phyloP scores from a whole-genome alignment of 179 eudicot species.

The Heliamphora pulchella region DNA sequence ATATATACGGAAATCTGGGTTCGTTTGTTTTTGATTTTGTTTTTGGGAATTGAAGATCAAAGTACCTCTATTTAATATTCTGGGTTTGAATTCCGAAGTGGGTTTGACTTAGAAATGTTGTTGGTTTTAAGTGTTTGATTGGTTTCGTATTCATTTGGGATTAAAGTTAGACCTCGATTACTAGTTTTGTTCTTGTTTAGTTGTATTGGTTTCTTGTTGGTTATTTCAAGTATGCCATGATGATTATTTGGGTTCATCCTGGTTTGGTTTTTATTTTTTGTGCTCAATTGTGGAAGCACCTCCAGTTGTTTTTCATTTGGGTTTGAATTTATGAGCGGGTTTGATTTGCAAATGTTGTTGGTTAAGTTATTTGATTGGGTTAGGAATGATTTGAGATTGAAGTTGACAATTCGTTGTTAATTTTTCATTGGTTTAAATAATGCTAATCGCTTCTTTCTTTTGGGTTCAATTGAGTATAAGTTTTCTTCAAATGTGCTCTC shows the following conservation, averaged over 20 bases:
- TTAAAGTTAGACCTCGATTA: neutral
- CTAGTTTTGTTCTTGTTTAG: neutral
- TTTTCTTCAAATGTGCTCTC: neutral
- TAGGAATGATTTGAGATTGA: neutral
- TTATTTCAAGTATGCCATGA: too few species aligned
- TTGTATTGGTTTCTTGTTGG: neutral
- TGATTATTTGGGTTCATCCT: neutral
- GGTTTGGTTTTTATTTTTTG: neutral
- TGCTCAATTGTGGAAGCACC: neutral
- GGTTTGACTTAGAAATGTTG: neutral
- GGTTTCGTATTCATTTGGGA: neutral
- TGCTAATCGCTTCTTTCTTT: neutral
- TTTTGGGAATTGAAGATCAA: neutral
- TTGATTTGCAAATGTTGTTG: constrained; percentile 7
- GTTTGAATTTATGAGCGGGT: neutral
- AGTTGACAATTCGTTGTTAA: neutral
- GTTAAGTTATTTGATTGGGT: neutral
- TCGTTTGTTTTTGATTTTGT: neutral
- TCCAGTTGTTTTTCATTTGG: neutral
- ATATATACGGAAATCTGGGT: neutral
- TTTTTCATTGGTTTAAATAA: neutral
- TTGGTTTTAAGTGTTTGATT: neutral
- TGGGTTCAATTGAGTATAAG: neutral
- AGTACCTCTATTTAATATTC: neutral
- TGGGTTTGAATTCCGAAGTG: neutral